Conservation (phyloP, 768 basidiomycete genomes). For the Hygrocybe punicea region DNA sequence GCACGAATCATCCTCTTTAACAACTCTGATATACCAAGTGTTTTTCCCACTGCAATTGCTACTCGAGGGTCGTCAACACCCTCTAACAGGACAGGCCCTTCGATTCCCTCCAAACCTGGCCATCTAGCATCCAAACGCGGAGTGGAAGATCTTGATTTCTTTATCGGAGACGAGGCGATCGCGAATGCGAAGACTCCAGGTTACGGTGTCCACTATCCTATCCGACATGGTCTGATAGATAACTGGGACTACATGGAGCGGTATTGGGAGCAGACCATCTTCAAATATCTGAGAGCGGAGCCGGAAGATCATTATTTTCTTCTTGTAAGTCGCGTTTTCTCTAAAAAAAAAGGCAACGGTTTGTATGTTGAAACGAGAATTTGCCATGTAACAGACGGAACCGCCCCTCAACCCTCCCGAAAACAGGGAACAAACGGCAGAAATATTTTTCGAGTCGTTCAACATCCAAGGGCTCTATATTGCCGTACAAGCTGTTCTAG, state of each 20-base stretch:
- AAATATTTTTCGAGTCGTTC: constrained; percentile 99
- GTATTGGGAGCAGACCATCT: constrained; percentile 99
- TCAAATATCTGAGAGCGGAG: constrained; percentile 97
- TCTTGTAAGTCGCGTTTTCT: constrained; percentile 63
- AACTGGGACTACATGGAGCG: constrained; percentile 99
- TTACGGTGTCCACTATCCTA: constrained; percentile 94
- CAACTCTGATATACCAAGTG: constrained; percentile 43
- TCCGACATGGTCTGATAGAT: constrained; percentile 95
- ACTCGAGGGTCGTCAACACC: constrained; percentile 69
- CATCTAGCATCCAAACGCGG: constrained; percentile 95
- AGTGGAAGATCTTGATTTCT: constrained; percentile 98
- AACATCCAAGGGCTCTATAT: constrained; percentile 99
- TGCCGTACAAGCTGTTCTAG: constrained; percentile 97
- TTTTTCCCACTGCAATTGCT: constrained; percentile 98
- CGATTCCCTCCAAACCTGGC: constrained; percentile 80
- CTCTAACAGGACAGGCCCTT: constrained; percentile 59
- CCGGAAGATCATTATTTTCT: constrained; percentile 99
- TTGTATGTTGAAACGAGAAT: background rate
- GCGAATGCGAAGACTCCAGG: constrained; percentile 93
- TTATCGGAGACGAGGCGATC: constrained; percentile 97
- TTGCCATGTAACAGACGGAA: constrained; percentile 67
- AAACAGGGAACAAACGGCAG: constrained; percentile 97
- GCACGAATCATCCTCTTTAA: constrained; percentile 7
- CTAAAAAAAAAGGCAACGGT: no score
- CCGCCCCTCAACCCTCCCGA: constrained; percentile 97